These are phyloP conservation scores for Cutaneotrichosporon mucoides DNA, from an alignment of 1,284 basidiomycete species.

Conservation along the genomic window DNA sequence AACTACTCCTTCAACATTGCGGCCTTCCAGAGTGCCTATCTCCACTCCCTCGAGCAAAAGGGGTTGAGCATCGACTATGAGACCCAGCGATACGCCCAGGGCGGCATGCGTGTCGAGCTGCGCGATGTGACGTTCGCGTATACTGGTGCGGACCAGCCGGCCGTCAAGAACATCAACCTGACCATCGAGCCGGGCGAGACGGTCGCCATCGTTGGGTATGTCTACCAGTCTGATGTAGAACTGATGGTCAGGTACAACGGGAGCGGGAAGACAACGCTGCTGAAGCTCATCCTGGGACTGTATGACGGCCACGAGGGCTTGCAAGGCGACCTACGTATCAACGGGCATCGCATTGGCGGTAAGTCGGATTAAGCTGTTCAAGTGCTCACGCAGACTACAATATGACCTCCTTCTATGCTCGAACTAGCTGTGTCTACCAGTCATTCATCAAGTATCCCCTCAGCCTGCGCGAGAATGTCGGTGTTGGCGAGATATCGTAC, in stretches of 20 bases:
- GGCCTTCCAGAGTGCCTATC: not conserved
- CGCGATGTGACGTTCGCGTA: not conserved
- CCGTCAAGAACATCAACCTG: not conserved
- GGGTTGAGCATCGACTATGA: not conserved
- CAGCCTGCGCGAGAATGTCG: constrained; percentile 69
- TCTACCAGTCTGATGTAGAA: not conserved
- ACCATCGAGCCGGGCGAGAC: not conserved
- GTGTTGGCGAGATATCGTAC: constrained; percentile 60
- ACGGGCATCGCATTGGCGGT: constrained; percentile 54
- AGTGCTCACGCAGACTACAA: not conserved
- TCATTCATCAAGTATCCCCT: constrained; percentile 71
- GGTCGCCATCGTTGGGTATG: not conserved
- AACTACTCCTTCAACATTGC: not conserved
- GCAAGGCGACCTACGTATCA: constrained; percentile 60
- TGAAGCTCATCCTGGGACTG: constrained; percentile 70
- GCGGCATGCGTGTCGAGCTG: not conserved
- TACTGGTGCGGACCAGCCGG: no score
- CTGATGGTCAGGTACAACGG: constrained; percentile 7
- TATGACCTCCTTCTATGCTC: constrained; percentile 60
- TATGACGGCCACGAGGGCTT: constrained; percentile 47
- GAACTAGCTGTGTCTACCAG: constrained; percentile 72
- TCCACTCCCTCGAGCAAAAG: not conserved
- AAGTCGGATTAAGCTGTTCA: no score
- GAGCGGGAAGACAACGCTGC: constrained; percentile 30
- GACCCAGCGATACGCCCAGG: not conserved